A percentile compares a stretch with the other conserved stretches of the same genome.
Evolutionary conservation across 352 stramenopile species (phyloP).

Genomic region (Phytophthora fragariae): DNA sequence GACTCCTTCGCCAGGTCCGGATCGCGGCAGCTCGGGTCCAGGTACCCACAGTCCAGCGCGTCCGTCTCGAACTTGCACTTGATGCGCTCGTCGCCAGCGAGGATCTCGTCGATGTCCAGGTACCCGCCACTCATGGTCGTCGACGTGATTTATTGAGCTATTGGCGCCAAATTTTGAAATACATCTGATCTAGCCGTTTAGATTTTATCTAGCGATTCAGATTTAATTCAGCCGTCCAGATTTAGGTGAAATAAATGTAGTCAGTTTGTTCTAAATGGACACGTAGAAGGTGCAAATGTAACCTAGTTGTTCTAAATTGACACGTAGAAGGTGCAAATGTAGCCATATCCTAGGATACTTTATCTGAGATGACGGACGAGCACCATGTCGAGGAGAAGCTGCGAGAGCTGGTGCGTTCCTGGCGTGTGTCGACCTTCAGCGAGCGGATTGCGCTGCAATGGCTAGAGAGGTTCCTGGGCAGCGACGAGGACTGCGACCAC

Average conservation of each 20-base stretch:
- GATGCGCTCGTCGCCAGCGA: conserved; percentile 83
- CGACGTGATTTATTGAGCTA: not conserved
- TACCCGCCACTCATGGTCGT: conserved; percentile 45
- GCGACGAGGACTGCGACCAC: conserved; percentile 30
- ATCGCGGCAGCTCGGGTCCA: conserved; percentile 72
- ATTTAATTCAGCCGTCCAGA: no score
- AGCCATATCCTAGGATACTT: conserved; percentile 16
- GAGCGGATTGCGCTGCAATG: conserved; percentile 72
- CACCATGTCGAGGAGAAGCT: conserved; percentile 49
- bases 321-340: not conserved
- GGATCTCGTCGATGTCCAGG: conserved; percentile 79
- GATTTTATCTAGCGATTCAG: not conserved
- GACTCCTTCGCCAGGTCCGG: conserved; percentile 56
- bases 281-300: no score
- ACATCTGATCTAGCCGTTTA: not conserved
- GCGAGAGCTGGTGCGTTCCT: conserved; percentile 54
- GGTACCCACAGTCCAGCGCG: conserved; percentile 72
- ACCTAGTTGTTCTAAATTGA: no score
- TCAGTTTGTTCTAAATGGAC: not conserved
- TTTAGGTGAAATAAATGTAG: no score
- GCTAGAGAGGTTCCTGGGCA: conserved; percentile 47
- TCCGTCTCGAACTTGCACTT: conserved; percentile 80
- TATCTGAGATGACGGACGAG: conserved; percentile 6
- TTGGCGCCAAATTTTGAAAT: not conserved
- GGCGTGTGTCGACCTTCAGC: conserved; percentile 74